Conservation (phyloP, 2,329 filamentous ascomycete genomes). For the Fonsecaea monophora region DNA sequence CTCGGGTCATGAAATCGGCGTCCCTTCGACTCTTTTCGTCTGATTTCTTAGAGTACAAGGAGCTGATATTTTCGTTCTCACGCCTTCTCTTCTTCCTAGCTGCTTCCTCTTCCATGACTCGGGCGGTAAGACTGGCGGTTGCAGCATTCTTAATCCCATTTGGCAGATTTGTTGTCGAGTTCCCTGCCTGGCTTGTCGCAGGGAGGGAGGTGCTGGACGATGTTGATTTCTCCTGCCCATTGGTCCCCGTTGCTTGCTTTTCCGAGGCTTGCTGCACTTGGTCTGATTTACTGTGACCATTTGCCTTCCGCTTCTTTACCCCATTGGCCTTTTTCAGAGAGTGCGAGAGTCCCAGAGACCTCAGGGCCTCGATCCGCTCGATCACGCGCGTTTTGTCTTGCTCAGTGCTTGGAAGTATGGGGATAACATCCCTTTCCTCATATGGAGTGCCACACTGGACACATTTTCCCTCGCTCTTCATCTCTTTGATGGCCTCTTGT, state of each 20-base stretch:
- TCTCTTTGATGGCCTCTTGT: slow-evolving; percentile 81
- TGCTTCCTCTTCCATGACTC: slow-evolving; percentile 86
- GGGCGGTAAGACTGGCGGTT: slow-evolving; percentile 83
- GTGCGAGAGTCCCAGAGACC: slow-evolving; percentile 77
- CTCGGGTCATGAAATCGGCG: slow-evolving; percentile 65
- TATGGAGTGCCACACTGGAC: slow-evolving; percentile 76
- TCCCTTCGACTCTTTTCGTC: slow-evolving; percentile 49
- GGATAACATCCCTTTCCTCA: slow-evolving; percentile 74
- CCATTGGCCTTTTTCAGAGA: slow-evolving; percentile 79
- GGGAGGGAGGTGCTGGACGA: slow-evolving; percentile 19
- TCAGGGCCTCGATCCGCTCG: slow-evolving; percentile 71
- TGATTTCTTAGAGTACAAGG: slow-evolving; percentile 59
- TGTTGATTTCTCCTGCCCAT: slow-evolving; percentile 21
- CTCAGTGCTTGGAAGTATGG: slow-evolving; percentile 75
- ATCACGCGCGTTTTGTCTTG: slow-evolving; percentile 73
- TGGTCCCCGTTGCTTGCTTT: slow-evolving; percentile 16
- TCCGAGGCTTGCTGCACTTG: slow-evolving; percentile 1
- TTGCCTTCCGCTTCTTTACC: slow-evolving; percentile 77
- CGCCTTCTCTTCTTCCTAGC: slow-evolving; percentile 80
- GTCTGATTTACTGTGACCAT: slow-evolving; percentile 49
- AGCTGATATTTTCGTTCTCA: slow-evolving; percentile 63
- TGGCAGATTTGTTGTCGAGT: slow-evolving; percentile 46
- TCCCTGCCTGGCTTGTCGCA: slow-evolving; percentile 40
- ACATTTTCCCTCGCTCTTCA: slow-evolving; percentile 67
- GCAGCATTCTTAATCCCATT: slow-evolving; percentile 84